Conservation (phyloP, 2,329 filamentous ascomycete species). For the Fusarium decemcellulare region DNA sequence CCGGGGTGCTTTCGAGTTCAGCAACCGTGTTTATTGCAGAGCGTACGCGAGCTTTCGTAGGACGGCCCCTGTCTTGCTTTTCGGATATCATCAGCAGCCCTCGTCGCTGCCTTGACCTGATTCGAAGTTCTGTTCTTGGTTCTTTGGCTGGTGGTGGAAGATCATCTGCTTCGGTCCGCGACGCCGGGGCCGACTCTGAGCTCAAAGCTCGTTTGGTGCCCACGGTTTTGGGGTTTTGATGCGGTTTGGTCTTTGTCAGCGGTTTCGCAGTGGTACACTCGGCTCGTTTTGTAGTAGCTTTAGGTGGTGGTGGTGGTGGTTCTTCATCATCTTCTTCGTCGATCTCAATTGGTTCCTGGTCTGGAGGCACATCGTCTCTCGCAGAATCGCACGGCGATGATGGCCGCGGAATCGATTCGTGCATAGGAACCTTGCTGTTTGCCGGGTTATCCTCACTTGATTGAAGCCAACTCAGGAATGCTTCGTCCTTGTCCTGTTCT, state of each 20-base stretch:
- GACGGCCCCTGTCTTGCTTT: slow-evolving; percentile 34
- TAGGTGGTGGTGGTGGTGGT: not conserved
- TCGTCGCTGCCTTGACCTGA: slow-evolving; percentile 62
- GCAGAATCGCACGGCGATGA: not conserved
- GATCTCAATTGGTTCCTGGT: not conserved
- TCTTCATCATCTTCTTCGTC: slow-evolving; percentile 7
- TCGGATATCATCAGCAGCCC: slow-evolving; percentile 64
- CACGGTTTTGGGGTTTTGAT: not conserved
- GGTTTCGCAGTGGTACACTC: not conserved
- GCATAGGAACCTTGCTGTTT: not conserved
- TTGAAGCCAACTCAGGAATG: slow-evolving; percentile 32
- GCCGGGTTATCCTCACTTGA: slow-evolving; percentile 8
- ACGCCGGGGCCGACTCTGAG: not conserved
- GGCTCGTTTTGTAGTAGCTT: not conserved
- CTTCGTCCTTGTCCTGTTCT: slow-evolving; percentile 16
- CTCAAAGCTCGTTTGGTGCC: slow-evolving; percentile 22
- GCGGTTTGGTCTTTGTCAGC: not conserved
- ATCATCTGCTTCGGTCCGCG: not conserved
- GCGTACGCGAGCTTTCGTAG: not conserved
- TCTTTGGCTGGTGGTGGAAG: slow-evolving; percentile 31
- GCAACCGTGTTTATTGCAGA: not conserved
- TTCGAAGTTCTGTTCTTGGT: slow-evolving; percentile 61
- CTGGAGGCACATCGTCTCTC: not conserved
- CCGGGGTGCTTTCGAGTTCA: not conserved
- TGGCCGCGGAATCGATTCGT: not conserved